Conservation (phyloP, 306 rosid genomes). For the Biancaea sappan region DNA sequence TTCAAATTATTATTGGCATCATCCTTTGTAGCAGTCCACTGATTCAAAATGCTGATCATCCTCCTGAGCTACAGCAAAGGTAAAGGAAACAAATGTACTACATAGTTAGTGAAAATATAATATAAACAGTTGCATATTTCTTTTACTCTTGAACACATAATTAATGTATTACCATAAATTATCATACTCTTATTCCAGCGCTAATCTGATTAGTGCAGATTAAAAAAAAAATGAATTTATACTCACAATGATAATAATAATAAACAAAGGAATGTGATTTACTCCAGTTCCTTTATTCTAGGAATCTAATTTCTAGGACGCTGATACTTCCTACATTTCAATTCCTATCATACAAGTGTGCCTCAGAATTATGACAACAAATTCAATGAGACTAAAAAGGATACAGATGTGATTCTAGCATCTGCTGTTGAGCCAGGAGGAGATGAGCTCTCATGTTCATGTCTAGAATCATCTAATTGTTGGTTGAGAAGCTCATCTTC, state of each 20-base stretch:
- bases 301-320: slow-evolving; percentile 13
- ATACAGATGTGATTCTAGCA: slow-evolving; percentile 78
- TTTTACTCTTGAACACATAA: background rate
- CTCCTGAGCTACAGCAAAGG: slow-evolving; percentile 58
- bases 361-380: slow-evolving; percentile 25
- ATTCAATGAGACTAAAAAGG: slow-evolving; percentile 44
- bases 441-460: slow-evolving; percentile 36
- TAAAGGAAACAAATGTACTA: slow-evolving; percentile 46
- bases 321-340: slow-evolving; percentile 10
- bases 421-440: slow-evolving; percentile 39
- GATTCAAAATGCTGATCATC: slow-evolving; percentile 68
- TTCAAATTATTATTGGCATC: slow-evolving; percentile 25
- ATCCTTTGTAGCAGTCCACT: slow-evolving; percentile 64
- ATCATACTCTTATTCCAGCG: background rate
- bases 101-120: background rate
- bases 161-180: background rate
- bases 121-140: too few relatives aligned
- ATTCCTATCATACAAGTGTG: slow-evolving; percentile 14
- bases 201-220: background rate
- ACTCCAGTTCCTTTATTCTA: slow-evolving; percentile 7
- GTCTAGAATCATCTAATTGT: slow-evolving; percentile 41
- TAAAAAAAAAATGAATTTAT: slow-evolving; percentile 5
- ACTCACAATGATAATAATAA: slow-evolving; percentile 7
- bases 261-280: slow-evolving; percentile 15
- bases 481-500: slow-evolving; percentile 85